Evolutionary conservation across 805 yeast species (phyloP).

Genomic region (Cyberlindnera bimundalis): DNA sequence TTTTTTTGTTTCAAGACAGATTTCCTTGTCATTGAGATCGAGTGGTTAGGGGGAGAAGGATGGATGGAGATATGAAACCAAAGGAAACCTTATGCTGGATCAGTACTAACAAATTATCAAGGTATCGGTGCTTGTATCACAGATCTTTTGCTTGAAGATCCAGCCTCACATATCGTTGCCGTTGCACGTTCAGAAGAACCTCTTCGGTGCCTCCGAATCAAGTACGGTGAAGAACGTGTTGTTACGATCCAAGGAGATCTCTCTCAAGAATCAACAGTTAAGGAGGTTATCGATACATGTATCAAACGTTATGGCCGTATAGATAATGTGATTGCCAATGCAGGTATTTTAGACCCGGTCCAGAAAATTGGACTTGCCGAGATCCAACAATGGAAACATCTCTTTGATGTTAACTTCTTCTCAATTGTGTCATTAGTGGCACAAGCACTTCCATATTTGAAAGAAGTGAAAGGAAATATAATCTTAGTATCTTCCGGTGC

Average conservation of each 20-base stretch:
- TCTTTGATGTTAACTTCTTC: constrained; percentile 77
- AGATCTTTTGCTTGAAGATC: constrained; percentile 38
- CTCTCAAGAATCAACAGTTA: constrained; percentile 36
- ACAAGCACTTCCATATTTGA: constrained; percentile 54
- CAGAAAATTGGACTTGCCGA: constrained; percentile 49
- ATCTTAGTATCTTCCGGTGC: constrained; percentile 93
- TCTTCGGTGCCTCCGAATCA: constrained; percentile 39
- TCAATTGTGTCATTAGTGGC: constrained; percentile 61
- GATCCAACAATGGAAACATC: constrained; percentile 53
- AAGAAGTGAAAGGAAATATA: constrained; percentile 53
- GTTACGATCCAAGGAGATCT: constrained; percentile 60
- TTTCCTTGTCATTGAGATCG: too few species aligned
- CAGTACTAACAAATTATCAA: constrained; percentile 3
- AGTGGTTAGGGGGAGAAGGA: too few species aligned
- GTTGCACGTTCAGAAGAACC: constrained; percentile 63
- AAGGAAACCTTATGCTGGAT: too few species aligned
- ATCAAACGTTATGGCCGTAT: constrained; percentile 50
- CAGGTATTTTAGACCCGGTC: constrained; percentile 84
- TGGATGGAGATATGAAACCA: too few species aligned
- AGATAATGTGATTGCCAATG: constrained; percentile 69
- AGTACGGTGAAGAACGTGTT: constrained; percentile 48
- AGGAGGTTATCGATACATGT: constrained; percentile 42
- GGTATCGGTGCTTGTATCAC: constrained; percentile 86
- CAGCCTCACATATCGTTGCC: constrained; percentile 51
- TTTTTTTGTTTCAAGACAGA: too few species aligned